phyloP scores from a whole-genome alignment of 2,329 filamentous ascomycete species.

The Eutypa lata region DNA sequence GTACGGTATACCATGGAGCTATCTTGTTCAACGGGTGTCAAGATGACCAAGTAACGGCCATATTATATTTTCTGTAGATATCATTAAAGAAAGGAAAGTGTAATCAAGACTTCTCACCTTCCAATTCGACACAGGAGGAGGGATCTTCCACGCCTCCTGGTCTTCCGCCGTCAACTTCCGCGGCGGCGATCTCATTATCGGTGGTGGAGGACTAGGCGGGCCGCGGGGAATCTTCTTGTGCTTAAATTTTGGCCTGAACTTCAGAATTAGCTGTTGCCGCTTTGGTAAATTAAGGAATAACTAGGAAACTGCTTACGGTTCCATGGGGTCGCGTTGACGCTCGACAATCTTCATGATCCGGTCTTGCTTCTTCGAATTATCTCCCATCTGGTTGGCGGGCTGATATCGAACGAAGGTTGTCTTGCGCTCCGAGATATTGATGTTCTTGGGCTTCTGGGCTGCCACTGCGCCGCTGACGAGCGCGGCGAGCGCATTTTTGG shows the following conservation, averaged over 20 bases:
- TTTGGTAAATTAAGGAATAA: neutral
- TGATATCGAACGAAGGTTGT: conserved; percentile 95
- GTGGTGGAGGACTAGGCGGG: conserved; percentile 87
- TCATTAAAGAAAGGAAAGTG: too few relatives aligned
- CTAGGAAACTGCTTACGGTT: neutral
- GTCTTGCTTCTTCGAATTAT: conserved; percentile 80
- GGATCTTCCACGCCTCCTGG: conserved; percentile 91
- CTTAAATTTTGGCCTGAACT: conserved; percentile 83
- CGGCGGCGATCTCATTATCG: conserved; percentile 91
- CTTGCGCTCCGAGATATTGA: conserved; percentile 76
- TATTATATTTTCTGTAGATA: too few relatives aligned
- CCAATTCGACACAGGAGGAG: conserved; percentile 92
- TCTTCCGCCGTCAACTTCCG: conserved; percentile 95
- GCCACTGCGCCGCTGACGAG: conserved; percentile 83
- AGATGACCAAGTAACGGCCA: too few relatives aligned
- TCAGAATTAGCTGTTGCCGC: conserved; percentile 4
- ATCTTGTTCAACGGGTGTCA: too few relatives aligned
- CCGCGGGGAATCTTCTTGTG: conserved; percentile 97
- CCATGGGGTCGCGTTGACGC: conserved; percentile 82
- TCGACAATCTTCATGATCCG: conserved; percentile 99
- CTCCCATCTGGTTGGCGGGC: conserved; percentile 95
- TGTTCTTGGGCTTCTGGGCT: conserved; percentile 93
- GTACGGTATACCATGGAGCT: too few relatives aligned
- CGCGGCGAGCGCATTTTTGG: conserved; percentile 77
- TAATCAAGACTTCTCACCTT: conserved; percentile 43